A percentile compares a stretch with the other conserved stretches of the same genome.
Evolutionary conservation across 169 alveolate species (phyloP).

Genomic region (Plasmodium billcollinsi): DNA sequence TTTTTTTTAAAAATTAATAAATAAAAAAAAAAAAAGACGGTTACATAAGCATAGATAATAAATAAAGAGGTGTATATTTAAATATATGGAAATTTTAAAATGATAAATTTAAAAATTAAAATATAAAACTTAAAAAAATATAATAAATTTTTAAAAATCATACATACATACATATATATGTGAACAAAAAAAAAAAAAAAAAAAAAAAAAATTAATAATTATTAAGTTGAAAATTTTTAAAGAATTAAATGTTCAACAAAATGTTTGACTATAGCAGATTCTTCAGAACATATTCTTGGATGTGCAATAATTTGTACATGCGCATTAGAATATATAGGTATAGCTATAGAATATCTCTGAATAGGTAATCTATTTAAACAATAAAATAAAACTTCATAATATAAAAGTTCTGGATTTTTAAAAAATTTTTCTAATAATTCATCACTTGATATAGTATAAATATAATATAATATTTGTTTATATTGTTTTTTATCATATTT

Average conservation of each 20-base stretch:
- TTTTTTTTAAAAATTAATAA: no score
- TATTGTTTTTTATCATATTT: slow-evolving; percentile 57
- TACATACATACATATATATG: no score
- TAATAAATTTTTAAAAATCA: background rate
- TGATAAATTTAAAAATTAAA: no score
- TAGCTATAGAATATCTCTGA: slow-evolving; percentile 47
- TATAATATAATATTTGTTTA: slow-evolving; percentile 41
- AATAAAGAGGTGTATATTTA: no score
- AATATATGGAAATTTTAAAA: no score
- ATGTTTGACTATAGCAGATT: slow-evolving; percentile 62
- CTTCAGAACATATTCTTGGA: slow-evolving; percentile 62
- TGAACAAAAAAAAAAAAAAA: no score
- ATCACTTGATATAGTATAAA: slow-evolving; percentile 60
- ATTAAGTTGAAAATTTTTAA: slow-evolving; percentile 5
- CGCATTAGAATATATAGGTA: slow-evolving; percentile 67
- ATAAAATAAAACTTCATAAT: slow-evolving; percentile 60
- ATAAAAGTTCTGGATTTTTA: slow-evolving; percentile 61
- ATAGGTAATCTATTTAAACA: slow-evolving; percentile 58
- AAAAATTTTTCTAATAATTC: slow-evolving; percentile 33
- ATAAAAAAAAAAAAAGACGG: no score
- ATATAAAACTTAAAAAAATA: no score
- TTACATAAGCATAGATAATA: no score
- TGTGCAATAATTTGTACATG: slow-evolving; percentile 76
- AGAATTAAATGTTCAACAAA: slow-evolving; percentile 61
- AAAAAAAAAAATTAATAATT: background rate